A percentile compares a stretch with the other conserved stretches of the same genome.
Conservation (phyloP, 768 basidiomycete species). For the Termitomyces sp. region DNA sequence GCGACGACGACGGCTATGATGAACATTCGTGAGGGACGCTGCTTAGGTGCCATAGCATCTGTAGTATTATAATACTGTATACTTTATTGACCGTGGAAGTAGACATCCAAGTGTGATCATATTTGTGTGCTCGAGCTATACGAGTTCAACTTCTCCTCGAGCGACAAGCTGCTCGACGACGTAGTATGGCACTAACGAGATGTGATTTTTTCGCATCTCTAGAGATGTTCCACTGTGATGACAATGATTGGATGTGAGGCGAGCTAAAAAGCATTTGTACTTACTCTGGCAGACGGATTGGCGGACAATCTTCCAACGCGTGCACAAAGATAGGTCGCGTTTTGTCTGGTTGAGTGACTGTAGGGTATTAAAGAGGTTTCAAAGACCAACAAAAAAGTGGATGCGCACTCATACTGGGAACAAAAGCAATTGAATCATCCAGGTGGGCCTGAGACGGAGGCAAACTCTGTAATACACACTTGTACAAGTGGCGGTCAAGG, state of each 20-base stretch:
- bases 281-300: slow-evolving; percentile 64
- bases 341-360: slow-evolving; percentile 78
- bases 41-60: slow-evolving; percentile 1
- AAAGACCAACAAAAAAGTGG: slow-evolving; percentile 7
- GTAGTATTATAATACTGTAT: slow-evolving; percentile 14
- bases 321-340: slow-evolving; percentile 76
- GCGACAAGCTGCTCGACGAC: slow-evolving; percentile 70
- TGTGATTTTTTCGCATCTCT: slow-evolving; percentile 75
- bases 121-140: slow-evolving; percentile 33
- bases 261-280: slow-evolving; percentile 17
- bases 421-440: slow-evolving; percentile 66
- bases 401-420: slow-evolving; percentile 67
- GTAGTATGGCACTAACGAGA: slow-evolving; percentile 72
- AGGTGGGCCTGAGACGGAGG: slow-evolving; percentile 73
- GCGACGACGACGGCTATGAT: slow-evolving; percentile 38
- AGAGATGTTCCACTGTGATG: slow-evolving; percentile 53
- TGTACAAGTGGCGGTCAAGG: slow-evolving; percentile 70
- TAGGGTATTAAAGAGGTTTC: not conserved
- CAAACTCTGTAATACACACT: slow-evolving; percentile 78
- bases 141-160: slow-evolving; percentile 71
- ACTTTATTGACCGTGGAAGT: slow-evolving; percentile 4
- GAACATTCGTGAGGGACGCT: slow-evolving; percentile 28
- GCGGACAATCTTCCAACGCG: slow-evolving; percentile 66
- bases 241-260: not conserved
- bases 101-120: not conserved